Evolutionary conservation across 768 basidiomycete species (phyloP), one percentile per base, ranked within the genome.

Genomic region (Boletus edulis): DNA sequence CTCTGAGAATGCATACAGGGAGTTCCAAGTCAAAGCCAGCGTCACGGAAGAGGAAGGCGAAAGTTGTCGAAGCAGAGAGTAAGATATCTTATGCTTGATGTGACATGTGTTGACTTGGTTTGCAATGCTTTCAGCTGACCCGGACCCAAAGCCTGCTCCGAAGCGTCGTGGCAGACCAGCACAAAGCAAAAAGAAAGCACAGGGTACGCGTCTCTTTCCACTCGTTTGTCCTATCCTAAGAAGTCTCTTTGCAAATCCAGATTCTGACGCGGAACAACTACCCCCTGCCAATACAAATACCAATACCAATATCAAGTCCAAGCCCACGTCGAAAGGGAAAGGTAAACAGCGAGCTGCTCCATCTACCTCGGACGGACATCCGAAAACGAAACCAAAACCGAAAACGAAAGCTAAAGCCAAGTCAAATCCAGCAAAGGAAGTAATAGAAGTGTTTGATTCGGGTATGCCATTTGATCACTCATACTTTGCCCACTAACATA

Each of bases 181-280:
- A 12, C 67, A 63, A 18, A 46, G 46, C 3, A 61, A 61, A 51
- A 46, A 51, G 38, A 64, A 57, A 34, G 24, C 15, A 18, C 40
- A 29, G n/a, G 46, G 65, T 57, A 5, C n/a, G 55, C 49, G 11
- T 11, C 13, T 18, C 15, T 14, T 39, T 44, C 22, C 10, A 31
- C 6, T 3, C 29, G 10, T 34, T 9, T 24, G 7, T 22, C 18
- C 27, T 20, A 49, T 41, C 14, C 11, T 51, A 32, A 49, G 31
- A 22, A 5, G 14, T 32, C 38, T 24, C 15, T 50, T 52, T 20
- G 32, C 14, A 43, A 52, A 49, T 12, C 41, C 41, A 39, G 50
- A 52, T 8, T 44, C 41, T 4, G 58, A 57, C 13, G n/a, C 46
- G 6, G 58, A 55, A 24, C 45, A 42, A 31, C 52, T 41, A 13